Evolutionary conservation across 345 rosid species (phyloP).

Genomic region (Eutrema heterophyllum): DNA sequence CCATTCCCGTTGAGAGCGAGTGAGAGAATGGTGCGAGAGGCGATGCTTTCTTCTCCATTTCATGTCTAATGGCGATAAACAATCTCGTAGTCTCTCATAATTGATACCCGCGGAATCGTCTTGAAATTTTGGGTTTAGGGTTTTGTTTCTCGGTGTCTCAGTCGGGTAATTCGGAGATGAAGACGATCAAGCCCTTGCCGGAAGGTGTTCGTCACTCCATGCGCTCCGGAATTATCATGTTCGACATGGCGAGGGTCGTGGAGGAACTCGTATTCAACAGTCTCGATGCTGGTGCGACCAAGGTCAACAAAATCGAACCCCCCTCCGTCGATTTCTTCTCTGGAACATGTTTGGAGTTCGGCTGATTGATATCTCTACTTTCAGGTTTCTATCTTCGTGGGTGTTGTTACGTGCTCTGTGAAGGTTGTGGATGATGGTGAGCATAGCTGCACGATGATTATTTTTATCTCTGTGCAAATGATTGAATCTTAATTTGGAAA

Average conservation of each 20-base stretch:
- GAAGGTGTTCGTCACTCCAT: slow-evolving; percentile 53
- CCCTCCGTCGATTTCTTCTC: neutral
- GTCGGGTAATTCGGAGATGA: slow-evolving; percentile 33
- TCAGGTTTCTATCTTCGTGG: slow-evolving; percentile 72
- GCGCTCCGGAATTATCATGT: slow-evolving; percentile 72
- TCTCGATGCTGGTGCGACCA: slow-evolving; percentile 80
- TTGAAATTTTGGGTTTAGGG: neutral
- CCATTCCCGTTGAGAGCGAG: slow-evolving; percentile 15
- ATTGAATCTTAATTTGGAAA: neutral
- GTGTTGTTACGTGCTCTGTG: slow-evolving; percentile 50
- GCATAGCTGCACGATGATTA: slow-evolving; percentile 4
- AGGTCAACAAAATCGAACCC: slow-evolving; percentile 38
- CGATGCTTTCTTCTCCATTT: neutral
- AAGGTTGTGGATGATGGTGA: slow-evolving; percentile 90
- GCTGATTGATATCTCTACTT: slow-evolving; percentile 8
- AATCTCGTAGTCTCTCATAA: neutral
- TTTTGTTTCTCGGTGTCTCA: slow-evolving; percentile 4
- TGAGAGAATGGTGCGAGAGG: neutral
- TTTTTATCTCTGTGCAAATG: neutral
- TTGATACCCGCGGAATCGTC: neutral
- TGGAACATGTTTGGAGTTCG: slow-evolving; percentile 3
- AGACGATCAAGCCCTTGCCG: slow-evolving; percentile 55
- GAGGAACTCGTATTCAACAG: slow-evolving; percentile 91
- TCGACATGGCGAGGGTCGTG: slow-evolving; percentile 67
- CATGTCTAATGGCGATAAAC: neutral